Evolutionary conservation across 768 basidiomycete species (phyloP).

Genomic region (Lactarius quietus): DNA sequence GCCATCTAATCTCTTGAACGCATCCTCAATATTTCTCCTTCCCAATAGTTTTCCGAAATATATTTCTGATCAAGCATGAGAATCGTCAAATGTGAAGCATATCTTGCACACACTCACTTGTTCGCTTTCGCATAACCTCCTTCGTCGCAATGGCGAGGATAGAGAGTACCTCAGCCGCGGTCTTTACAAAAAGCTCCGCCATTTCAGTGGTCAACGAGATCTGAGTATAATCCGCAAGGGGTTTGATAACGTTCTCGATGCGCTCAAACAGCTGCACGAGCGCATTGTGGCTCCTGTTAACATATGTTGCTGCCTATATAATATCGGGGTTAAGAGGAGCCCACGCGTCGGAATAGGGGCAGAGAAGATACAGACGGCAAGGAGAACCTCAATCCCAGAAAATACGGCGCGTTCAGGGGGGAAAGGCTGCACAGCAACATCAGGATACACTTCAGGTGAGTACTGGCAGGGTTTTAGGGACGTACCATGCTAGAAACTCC

Average conservation of each 20-base stretch:
- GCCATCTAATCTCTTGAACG: neutral
- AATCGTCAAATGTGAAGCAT: neutral
- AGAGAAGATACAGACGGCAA: neutral
- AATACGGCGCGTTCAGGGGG: neutral
- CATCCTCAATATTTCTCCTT: neutral
- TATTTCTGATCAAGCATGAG: neutral
- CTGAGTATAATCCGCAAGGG: neutral
- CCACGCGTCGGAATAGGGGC: neutral
- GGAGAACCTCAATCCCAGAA: slow-evolving; percentile 2
- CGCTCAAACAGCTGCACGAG: neutral
- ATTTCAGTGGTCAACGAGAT: neutral
- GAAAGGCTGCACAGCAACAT: neutral
- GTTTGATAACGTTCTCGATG: neutral
- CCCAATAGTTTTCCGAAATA: neutral
- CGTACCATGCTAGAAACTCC: neutral
- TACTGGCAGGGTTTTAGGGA: neutral
- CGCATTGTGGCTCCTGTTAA: neutral
- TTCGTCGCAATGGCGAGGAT: neutral
- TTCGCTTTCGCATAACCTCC: neutral
- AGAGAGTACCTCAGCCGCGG: neutral
- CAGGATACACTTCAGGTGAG: neutral
- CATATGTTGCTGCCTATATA: neutral
- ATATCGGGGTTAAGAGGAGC: neutral
- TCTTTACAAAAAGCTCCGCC: neutral
- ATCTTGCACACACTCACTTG: neutral